Evolutionary conservation across 2,329 filamentous ascomycete genomes (phyloP).

Genomic region (Arthrinium phaeospermum): DNA sequence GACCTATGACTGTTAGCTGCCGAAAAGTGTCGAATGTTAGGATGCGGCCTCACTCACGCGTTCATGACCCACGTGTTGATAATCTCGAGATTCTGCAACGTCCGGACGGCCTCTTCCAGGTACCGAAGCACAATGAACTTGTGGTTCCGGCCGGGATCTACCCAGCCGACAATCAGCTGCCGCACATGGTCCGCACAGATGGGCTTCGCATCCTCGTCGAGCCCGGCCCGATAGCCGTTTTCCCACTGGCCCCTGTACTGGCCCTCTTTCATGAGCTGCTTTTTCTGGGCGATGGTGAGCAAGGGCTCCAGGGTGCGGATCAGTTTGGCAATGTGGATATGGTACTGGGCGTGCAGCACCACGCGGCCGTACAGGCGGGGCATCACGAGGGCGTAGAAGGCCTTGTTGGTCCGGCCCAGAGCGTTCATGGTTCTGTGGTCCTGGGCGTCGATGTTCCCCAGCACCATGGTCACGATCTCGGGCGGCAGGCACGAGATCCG

Average conservation of each 20-base stretch:
- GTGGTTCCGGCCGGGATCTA: constrained; percentile 21
- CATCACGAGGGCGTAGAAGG: not conserved
- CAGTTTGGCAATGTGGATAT: constrained; percentile 16
- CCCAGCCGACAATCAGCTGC: constrained; percentile 19
- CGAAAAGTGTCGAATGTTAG: too few relatives aligned
- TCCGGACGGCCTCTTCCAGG: constrained; percentile 21
- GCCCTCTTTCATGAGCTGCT: not conserved
- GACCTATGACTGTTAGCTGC: constrained; percentile 2
- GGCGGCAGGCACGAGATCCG: constrained; percentile 3
- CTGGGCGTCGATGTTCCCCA: constrained; percentile 8
- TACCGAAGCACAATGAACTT: constrained; percentile 21
- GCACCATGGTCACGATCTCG: constrained; percentile 21
- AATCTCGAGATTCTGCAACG: constrained; percentile 20
- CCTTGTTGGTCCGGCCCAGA: not conserved
- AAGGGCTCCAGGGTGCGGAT: not conserved
- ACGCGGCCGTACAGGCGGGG: not conserved
- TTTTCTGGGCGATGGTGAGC: not conserved
- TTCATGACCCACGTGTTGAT: constrained; percentile 13
- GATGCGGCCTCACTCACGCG: not conserved
- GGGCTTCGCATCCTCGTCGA: constrained; percentile 20
- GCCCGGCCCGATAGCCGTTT: not conserved
- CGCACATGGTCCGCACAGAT: constrained; percentile 18
- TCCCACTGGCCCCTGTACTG: constrained; percentile 17
- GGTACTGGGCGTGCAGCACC: constrained; percentile 19
- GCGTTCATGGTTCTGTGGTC: not conserved